Conservation (phyloP, 2,329 filamentous ascomycete species). For the Ascosphaera pollenicola region DNA sequence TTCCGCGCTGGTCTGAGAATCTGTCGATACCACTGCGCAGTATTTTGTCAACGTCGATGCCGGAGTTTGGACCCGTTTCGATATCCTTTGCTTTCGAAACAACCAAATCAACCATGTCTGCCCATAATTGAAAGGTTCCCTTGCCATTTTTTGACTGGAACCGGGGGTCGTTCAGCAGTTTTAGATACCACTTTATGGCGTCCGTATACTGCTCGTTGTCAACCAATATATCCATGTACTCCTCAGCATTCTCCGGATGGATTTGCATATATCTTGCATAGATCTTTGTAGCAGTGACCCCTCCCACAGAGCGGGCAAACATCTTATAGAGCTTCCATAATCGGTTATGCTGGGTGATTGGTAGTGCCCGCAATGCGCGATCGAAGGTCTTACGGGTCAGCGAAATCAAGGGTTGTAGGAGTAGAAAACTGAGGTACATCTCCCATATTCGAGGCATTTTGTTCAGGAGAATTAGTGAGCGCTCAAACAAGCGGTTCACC, state of each 20-base stretch:
- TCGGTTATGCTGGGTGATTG: constrained; percentile 83
- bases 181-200: constrained; percentile 76
- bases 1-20: constrained; percentile 84
- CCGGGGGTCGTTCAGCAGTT: constrained; percentile 69
- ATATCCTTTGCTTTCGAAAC: constrained; percentile 79
- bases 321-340: constrained; percentile 84
- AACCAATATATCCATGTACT: constrained; percentile 76
- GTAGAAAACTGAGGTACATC: constrained; percentile 80
- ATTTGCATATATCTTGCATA: constrained; percentile 96
- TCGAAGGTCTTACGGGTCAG: constrained; percentile 75
- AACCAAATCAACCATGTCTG: constrained; percentile 84
- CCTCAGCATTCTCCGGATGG: constrained; percentile 83
- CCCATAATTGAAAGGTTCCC: constrained; percentile 92
- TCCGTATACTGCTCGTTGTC: constrained; percentile 72
- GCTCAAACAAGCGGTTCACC: constrained; percentile 86
- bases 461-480: constrained; percentile 77
- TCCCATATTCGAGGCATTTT: constrained; percentile 99
- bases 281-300: constrained; percentile 74
- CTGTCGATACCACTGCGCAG: constrained; percentile 76
- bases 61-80: constrained; percentile 55
- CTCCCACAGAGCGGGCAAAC: constrained; percentile 78
- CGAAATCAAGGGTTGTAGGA: constrained; percentile 80
- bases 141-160: constrained; percentile 89
- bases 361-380: constrained; percentile 70
- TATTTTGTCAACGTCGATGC: constrained; percentile 79